These are phyloP conservation scores for Epichloe hybrida DNA, from an alignment of 2,329 filamentous ascomycete species.

Conservation along the genomic window DNA sequence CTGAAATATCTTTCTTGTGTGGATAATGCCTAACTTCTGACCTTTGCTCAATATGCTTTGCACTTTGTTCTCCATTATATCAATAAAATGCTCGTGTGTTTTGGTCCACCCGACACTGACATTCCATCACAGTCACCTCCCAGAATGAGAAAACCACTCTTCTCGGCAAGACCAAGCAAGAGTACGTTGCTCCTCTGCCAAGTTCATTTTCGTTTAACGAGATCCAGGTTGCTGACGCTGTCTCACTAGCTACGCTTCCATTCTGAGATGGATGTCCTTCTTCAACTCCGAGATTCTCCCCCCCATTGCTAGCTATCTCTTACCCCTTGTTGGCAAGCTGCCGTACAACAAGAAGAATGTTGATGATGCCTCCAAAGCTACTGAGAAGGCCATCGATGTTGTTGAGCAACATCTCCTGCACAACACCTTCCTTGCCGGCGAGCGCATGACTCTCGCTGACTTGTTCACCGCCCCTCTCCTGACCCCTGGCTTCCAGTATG, in stretches of 20 bases:
- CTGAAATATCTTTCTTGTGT: slow-evolving; percentile 67
- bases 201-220: neutral
- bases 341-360: slow-evolving; percentile 97
- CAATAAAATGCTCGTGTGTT: neutral
- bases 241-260: slow-evolving; percentile 63
- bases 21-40: slow-evolving; percentile 87
- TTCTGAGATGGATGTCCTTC: slow-evolving; percentile 96
- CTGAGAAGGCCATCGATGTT: slow-evolving; percentile 54
- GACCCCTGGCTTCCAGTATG: slow-evolving; percentile 79
- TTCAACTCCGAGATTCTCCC: slow-evolving; percentile 79
- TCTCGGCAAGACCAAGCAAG: slow-evolving; percentile 99
- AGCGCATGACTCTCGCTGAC: slow-evolving; percentile 94
- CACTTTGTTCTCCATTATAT: neutral
- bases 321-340: slow-evolving; percentile 66
- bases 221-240: slow-evolving; percentile 12
- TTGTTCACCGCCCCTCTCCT: slow-evolving; percentile 70
- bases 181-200: slow-evolving; percentile 42
- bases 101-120: slow-evolving; percentile 17
- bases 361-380: slow-evolving; percentile 61
- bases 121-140: slow-evolving; percentile 60
- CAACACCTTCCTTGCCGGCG: slow-evolving; percentile 95
- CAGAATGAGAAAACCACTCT: slow-evolving; percentile 99
- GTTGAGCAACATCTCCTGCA: slow-evolving; percentile 78
- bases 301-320: slow-evolving; percentile 66
- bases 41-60: slow-evolving; percentile 17